Conservation (phyloP, 345 rosid species). For the Salix brachista region DNA sequence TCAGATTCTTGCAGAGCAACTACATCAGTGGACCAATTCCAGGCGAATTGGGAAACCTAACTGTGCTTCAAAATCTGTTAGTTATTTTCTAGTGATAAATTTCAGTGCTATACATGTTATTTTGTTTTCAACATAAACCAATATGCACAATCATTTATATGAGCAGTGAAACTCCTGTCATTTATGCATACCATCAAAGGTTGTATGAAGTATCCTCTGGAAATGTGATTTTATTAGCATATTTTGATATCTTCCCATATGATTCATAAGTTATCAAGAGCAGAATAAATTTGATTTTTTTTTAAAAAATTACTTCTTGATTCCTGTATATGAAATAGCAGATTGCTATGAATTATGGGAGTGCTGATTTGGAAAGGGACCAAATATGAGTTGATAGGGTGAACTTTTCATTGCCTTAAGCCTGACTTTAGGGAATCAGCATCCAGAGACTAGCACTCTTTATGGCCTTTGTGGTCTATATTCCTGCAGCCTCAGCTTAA, state of each 20-base stretch:
- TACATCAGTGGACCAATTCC: constrained; percentile 77
- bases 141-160: background rate
- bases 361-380: no score
- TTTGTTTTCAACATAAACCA: background rate
- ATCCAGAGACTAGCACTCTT: no score
- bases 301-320: no score
- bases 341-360: no score
- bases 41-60: constrained; percentile 68
- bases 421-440: no score
- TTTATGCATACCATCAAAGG: background rate
- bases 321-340: no score
- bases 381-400: no score
- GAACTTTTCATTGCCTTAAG: no score
- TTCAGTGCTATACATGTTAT: background rate
- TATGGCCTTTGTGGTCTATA: background rate
- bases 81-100: constrained; percentile 25
- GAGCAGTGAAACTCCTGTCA: background rate
- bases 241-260: background rate
- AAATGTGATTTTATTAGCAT: background rate
- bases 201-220: background rate
- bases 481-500: background rate
- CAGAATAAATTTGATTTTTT: background rate
- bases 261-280: background rate
- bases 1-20: constrained; percentile 86
- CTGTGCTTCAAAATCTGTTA: constrained; percentile 66